These are phyloP conservation scores for Collybia mongolica DNA, from an alignment of 768 basidiomycete species.

Conservation along the genomic window DNA sequence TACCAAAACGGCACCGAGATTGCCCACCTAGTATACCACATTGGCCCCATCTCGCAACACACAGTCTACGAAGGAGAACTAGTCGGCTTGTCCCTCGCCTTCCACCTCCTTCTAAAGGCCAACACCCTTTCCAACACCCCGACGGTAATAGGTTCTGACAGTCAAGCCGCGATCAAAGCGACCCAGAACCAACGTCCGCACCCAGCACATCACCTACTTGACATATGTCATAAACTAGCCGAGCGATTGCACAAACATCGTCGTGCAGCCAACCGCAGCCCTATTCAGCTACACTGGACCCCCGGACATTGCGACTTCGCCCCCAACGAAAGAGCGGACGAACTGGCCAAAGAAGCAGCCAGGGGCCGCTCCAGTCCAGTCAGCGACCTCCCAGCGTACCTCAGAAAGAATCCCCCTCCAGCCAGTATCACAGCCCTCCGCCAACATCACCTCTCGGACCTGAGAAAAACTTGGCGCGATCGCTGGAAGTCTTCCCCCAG, in stretches of 20 bases:
- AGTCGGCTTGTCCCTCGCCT: conserved; percentile 3
- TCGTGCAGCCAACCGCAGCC: background rate
- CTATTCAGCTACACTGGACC: conserved; percentile 6
- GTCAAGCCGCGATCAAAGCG: conserved; percentile 9
- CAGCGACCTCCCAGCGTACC: conserved; percentile 1
- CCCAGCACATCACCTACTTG: conserved; percentile 7
- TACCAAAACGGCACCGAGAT: background rate
- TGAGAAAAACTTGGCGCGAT: conserved; percentile 2
- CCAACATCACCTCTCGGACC: conserved; percentile 1
- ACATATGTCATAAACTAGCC: background rate
- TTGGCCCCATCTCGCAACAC: background rate
- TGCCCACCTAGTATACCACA: background rate
- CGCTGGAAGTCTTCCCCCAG: conserved; percentile 10
- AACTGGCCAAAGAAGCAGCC: conserved; percentile 4
- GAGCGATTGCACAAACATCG: conserved; percentile 4
- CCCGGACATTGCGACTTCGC: conserved; percentile 8
- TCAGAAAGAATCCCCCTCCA: conserved; percentile 6
- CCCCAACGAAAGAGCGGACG: conserved; percentile 10
- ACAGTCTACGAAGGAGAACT: conserved; percentile 9
- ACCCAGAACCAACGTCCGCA: conserved; percentile 5
- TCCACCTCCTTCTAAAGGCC: conserved; percentile 4
- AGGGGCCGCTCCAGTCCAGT: conserved; percentile 1
- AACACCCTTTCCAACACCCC: background rate
- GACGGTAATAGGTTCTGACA: conserved; percentile 7
- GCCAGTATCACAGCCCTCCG: conserved; percentile 13